These are phyloP conservation scores for Panellus pusillus DNA, from an alignment of 768 basidiomycete species.

Conservation along the genomic window DNA sequence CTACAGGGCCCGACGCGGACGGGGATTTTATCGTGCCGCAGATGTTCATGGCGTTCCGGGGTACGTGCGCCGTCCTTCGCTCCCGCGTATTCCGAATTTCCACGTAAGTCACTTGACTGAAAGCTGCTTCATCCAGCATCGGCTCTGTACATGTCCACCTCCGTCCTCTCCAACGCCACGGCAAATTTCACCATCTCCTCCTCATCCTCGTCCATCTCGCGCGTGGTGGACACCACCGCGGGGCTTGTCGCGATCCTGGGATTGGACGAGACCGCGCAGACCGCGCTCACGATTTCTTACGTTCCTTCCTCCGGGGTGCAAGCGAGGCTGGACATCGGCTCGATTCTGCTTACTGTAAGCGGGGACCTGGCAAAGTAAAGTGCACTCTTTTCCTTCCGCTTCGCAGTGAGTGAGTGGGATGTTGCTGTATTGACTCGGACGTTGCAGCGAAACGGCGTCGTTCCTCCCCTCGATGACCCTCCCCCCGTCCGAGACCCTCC, in stretches of 20 bases:
- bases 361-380: constrained; percentile 34
- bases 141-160: constrained; percentile 43
- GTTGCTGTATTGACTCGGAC: neutral
- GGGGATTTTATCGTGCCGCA: constrained; percentile 51
- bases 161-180: constrained; percentile 47
- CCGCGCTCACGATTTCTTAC: constrained; percentile 45
- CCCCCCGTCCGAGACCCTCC: constrained; percentile 36
- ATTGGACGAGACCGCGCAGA: constrained; percentile 39
- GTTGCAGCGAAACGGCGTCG: constrained; percentile 21
- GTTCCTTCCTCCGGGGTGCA: constrained; percentile 19
- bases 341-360: constrained; percentile 37
- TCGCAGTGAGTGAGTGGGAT: constrained; percentile 22
- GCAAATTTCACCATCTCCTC: constrained; percentile 52
- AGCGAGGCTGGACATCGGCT: constrained; percentile 37
- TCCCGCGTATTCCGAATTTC: neutral
- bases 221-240: constrained; percentile 42
- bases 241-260: constrained; percentile 38
- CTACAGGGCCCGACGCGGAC: constrained; percentile 43
- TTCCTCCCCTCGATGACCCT: constrained; percentile 38
- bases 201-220: constrained; percentile 32
- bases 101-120: no score
- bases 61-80: constrained; percentile 29
- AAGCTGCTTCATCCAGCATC: constrained; percentile 33
- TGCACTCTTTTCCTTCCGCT: neutral
- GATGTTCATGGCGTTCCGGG: constrained; percentile 56